phyloP scores from a whole-genome alignment of 139 green algal species.

The Chlamydomonas sphaeroides region DNA sequence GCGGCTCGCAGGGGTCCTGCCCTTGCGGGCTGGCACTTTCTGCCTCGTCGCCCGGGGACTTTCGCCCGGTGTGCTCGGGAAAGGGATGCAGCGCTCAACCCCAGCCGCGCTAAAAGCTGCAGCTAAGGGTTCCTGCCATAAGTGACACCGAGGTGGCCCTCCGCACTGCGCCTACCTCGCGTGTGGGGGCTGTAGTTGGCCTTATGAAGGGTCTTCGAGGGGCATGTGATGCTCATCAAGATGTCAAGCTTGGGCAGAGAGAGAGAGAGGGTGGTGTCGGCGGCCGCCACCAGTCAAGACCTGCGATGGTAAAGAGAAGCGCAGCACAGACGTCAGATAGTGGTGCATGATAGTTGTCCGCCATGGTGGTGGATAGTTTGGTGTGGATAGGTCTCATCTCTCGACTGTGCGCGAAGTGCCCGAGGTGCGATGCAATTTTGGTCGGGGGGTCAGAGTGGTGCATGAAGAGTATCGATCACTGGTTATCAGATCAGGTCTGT shows the following conservation, averaged over 20 bases:
- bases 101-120: constrained; percentile 16
- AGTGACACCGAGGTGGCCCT: constrained; percentile 81
- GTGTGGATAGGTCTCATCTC: constrained; percentile 18
- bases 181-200: not conserved
- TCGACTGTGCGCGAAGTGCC: not conserved
- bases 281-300: not conserved
- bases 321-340: constrained; percentile 68
- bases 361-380: not conserved
- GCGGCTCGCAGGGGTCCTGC: constrained; percentile 80
- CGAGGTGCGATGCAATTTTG: not conserved
- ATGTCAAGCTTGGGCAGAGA: too few species aligned
- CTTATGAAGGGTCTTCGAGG: too few species aligned
- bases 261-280: not conserved
- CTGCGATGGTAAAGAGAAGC: not conserved
- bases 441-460: constrained; percentile 63
- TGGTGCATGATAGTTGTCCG: constrained; percentile 75
- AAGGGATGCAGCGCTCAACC: constrained; percentile 51
- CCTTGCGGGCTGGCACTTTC: constrained; percentile 94
- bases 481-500: constrained; percentile 66
- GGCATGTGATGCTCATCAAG: too few species aligned
- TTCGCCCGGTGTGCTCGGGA: constrained; percentile 87
- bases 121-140: constrained; percentile 30
- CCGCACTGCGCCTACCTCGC: constrained; percentile 69
- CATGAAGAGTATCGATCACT: constrained; percentile 52
- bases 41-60: constrained; percentile 96